phyloP scores from a whole-genome alignment of 305 asterid species.

The Fraxinus sp. region DNA sequence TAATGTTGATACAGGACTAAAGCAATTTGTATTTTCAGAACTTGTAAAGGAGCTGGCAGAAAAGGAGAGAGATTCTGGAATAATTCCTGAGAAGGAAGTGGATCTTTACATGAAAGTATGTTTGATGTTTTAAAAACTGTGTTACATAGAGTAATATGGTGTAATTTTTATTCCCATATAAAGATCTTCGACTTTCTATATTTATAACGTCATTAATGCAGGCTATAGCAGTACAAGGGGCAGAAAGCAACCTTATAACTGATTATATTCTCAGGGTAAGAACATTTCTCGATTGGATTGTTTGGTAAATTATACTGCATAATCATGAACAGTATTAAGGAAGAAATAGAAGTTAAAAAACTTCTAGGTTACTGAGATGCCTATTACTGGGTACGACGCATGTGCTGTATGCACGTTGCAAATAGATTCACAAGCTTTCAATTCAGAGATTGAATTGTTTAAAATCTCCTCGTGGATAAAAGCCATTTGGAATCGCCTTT shows the following conservation, averaged over 20 bases:
- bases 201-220: slow-evolving; percentile 16
- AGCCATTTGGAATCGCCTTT: background rate
- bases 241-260: slow-evolving; percentile 43
- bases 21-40: slow-evolving; percentile 25
- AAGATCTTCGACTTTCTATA: background rate
- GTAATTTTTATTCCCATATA: background rate
- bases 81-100: slow-evolving; percentile 52
- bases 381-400: background rate
- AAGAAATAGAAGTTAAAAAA: background rate
- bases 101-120: slow-evolving; percentile 67
- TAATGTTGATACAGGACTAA: background rate
- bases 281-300: background rate
- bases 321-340: background rate
- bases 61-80: slow-evolving; percentile 58
- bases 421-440: background rate
- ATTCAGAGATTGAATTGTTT: too few species aligned
- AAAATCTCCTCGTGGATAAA: too few species aligned
- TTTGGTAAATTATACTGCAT: background rate
- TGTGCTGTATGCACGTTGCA: background rate
- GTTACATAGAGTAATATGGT: background rate
- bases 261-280: slow-evolving; percentile 56
- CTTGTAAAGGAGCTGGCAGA: slow-evolving; percentile 49
- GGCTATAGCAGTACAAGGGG: slow-evolving; percentile 63
- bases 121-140: background rate
- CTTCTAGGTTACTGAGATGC: background rate